Percentiles rank a stretch among this genome's conserved stretches.
Conservation (phyloP, 768 basidiomycete genomes). For the Daedaleopsis nitida region DNA sequence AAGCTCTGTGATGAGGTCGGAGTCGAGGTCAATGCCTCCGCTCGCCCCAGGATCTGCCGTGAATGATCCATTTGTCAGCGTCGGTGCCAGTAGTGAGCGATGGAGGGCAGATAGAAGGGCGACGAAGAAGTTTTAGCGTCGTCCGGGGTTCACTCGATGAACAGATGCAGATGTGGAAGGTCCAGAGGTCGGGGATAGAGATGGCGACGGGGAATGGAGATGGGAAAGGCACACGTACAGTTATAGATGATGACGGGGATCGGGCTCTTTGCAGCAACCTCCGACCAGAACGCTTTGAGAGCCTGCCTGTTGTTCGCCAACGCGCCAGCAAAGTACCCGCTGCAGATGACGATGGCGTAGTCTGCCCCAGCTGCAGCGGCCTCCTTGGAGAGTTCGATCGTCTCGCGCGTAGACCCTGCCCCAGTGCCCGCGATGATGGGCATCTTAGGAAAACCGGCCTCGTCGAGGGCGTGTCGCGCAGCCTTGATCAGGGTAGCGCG, state of each 20-base stretch:
- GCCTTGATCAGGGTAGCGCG: slow-evolving; percentile 26
- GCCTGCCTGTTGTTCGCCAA: slow-evolving; percentile 62
- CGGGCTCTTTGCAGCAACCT: slow-evolving; percentile 77
- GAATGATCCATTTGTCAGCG: slow-evolving; percentile 4
- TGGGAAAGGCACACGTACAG: slow-evolving; percentile 47
- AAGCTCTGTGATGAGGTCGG: slow-evolving; percentile 81
- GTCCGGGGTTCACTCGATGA: too few species aligned
- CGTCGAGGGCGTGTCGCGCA: slow-evolving; percentile 70
- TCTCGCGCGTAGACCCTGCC: slow-evolving; percentile 80
- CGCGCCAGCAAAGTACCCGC: slow-evolving; percentile 85
- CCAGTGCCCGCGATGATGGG: slow-evolving; percentile 87
- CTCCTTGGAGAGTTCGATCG: slow-evolving; percentile 70
- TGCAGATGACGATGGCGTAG: slow-evolving; percentile 80
- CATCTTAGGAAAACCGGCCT: slow-evolving; percentile 53
- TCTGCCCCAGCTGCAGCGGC: slow-evolving; percentile 88
- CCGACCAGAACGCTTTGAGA: slow-evolving; percentile 76
- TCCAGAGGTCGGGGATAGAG: not conserved
- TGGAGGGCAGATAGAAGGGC: not conserved
- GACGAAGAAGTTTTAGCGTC: not conserved
- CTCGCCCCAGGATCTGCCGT: slow-evolving; percentile 77
- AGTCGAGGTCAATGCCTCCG: slow-evolving; percentile 90
- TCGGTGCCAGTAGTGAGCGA: not conserved
- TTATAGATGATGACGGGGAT: slow-evolving; percentile 91
- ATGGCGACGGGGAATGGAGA: too few species aligned
- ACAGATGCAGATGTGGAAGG: not conserved